Conservation (phyloP, 75 land plant species). For the Pinus albicaulis region DNA sequence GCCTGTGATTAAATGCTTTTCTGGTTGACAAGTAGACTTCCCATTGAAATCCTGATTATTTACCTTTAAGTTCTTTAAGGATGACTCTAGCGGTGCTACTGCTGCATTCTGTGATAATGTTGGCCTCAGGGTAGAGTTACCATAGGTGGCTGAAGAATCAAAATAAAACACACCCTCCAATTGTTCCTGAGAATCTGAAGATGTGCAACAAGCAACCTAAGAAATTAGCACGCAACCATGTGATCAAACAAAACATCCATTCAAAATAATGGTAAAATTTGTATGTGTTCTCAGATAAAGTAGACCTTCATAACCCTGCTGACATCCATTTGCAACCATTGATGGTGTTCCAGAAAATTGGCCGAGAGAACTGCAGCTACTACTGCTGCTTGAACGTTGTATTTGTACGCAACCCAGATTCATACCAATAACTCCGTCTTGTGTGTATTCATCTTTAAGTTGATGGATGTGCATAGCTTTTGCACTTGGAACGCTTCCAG, state of each 20-base stretch:
- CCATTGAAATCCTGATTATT: conserved; percentile 3
- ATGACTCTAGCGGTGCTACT: background rate
- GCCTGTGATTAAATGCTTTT: background rate
- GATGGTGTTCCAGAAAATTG: background rate
- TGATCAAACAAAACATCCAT: background rate
- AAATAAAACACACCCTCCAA: conserved; percentile 1
- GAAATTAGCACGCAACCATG: background rate
- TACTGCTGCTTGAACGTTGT: conserved; percentile 2
- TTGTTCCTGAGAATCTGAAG: background rate
- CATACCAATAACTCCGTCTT: background rate
- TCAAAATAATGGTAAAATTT: background rate
- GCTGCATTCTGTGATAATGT: background rate
- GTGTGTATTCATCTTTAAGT: conserved; percentile 3
- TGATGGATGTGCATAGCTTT: conserved; percentile 5
- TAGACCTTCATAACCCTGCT: conserved; percentile 4
- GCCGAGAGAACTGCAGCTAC: conserved; percentile 2
- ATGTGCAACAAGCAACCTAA: background rate
- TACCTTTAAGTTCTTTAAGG: background rate
- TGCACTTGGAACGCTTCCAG: background rate
- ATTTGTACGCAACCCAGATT: background rate
- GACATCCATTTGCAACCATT: conserved; percentile 2
- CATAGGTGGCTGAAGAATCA: background rate
- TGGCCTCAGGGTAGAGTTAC: background rate
- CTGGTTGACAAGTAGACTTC: background rate
- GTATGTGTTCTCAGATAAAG: background rate